Evolutionary conservation across 2,329 filamentous ascomycete species (phyloP).

Genomic region (Lomentospora prolificans): DNA sequence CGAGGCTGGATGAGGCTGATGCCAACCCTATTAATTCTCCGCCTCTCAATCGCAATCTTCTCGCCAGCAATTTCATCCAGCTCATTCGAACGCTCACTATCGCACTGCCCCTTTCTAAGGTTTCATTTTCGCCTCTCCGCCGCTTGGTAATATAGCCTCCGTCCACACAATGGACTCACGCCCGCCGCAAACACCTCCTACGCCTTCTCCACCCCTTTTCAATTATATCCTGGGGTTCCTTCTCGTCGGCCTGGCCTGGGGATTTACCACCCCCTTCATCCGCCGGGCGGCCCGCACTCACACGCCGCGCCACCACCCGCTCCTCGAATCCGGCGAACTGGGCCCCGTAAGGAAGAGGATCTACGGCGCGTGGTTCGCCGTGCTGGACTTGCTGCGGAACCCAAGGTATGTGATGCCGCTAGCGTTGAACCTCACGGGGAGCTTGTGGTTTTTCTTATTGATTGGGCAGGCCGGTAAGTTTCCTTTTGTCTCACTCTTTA

Average conservation of each 20-base stretch:
- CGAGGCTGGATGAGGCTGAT: background rate
- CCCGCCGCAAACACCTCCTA: background rate
- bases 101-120: too few species aligned
- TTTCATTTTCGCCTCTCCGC: too few species aligned
- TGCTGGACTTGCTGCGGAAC: conserved; percentile 67
- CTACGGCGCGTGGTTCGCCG: conserved; percentile 60
- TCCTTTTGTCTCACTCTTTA: background rate
- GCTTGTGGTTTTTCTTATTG: conserved; percentile 91
- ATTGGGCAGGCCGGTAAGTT: conserved; percentile 81
- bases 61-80: background rate
- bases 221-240: conserved; percentile 86
- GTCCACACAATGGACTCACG: background rate
- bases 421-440: conserved; percentile 81
- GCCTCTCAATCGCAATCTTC: background rate
- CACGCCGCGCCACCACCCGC: conserved; percentile 48
- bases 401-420: conserved; percentile 79
- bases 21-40: too few species aligned
- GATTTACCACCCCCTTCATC: conserved; percentile 87
- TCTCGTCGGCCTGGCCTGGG: conserved; percentile 86
- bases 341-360: conserved; percentile 51
- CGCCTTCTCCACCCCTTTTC: conserved; percentile 41
- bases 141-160: too few species aligned
- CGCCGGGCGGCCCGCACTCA: conserved; percentile 72
- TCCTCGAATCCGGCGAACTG: conserved; percentile 41
- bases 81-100: too few species aligned